Evolutionary conservation across 2,329 filamentous ascomycete genomes (phyloP).

Genomic region (Delphinella strobiligena): DNA sequence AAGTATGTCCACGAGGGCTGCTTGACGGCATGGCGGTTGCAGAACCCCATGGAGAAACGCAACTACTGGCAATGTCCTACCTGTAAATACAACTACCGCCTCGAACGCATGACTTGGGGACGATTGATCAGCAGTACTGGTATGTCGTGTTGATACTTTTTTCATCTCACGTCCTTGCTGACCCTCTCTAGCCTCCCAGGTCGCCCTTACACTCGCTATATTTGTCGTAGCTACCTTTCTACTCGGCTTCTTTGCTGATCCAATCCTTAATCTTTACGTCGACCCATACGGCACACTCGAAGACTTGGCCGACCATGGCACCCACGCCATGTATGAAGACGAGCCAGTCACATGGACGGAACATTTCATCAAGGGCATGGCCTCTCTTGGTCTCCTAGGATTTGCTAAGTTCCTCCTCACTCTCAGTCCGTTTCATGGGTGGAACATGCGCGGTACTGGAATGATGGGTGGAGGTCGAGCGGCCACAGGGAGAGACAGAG

Average conservation of each 20-base stretch:
- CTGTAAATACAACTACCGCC: constrained; percentile 70
- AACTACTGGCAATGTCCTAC: constrained; percentile 84
- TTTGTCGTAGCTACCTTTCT: constrained; percentile 63
- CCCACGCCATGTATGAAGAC: constrained; percentile 26
- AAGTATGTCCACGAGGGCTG: constrained; percentile 93
- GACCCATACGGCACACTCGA: constrained; percentile 48
- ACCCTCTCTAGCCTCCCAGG: constrained; percentile 44
- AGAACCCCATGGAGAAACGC: constrained; percentile 52
- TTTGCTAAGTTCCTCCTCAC: constrained; percentile 69
- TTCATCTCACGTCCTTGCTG: constrained; percentile 6
- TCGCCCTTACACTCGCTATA: constrained; percentile 58
- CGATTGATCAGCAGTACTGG: constrained; percentile 41
- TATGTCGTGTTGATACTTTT: constrained; percentile 16
- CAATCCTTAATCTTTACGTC: constrained; percentile 77
- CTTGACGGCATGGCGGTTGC: constrained; percentile 67
- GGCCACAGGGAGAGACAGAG: constrained; percentile 60
- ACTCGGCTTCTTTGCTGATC: constrained; percentile 85
- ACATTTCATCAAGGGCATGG: constrained; percentile 81
- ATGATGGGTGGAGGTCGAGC: constrained; percentile 41
- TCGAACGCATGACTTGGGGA: constrained; percentile 67
- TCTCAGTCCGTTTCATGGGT: constrained; percentile 65
- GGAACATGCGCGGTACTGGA: constrained; percentile 55
- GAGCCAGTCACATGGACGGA: constrained; percentile 56
- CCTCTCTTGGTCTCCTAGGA: constrained; percentile 78
- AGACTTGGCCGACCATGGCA: not conserved